Conservation (phyloP, 1,284 basidiomycete species). For the Porogramme epimiltina region DNA sequence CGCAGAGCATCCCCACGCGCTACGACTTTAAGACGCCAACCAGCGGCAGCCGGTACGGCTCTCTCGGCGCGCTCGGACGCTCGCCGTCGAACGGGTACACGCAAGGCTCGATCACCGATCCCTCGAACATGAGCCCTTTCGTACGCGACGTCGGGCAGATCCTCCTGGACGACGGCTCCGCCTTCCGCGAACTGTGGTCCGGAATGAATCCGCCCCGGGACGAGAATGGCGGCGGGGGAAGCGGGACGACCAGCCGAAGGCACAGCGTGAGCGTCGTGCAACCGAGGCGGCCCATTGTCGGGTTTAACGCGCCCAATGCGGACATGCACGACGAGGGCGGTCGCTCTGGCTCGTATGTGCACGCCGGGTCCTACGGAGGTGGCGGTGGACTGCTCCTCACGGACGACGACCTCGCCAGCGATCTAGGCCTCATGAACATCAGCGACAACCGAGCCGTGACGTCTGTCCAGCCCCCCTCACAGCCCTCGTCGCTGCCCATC, state of each 20-base stretch:
- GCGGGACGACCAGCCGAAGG: conserved; percentile 81
- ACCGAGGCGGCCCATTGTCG: conserved; percentile 65
- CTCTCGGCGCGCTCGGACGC: conserved; percentile 55
- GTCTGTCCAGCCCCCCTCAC: conserved; percentile 50
- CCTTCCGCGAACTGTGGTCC: conserved; percentile 70
- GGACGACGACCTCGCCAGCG: conserved; percentile 80
- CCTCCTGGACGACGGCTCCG: conserved; percentile 66
- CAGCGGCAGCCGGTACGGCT: conserved; percentile 63
- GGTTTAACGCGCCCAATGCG: conserved; percentile 62
- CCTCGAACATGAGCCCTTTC: conserved; percentile 81
- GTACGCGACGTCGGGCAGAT: conserved; percentile 78
- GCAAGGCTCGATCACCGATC: conserved; percentile 51
- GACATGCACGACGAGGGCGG: conserved; percentile 48
- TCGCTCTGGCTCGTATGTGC: conserved; percentile 31
- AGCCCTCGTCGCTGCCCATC: conserved; percentile 69
- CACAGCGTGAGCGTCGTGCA: conserved; percentile 88
- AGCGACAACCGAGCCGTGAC: conserved; percentile 46
- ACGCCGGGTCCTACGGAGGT: conserved; percentile 34
- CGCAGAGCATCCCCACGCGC: conserved; percentile 56
- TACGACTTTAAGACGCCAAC: conserved; percentile 63
- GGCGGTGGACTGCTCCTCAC: conserved; percentile 58
- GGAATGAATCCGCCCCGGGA: conserved; percentile 62
- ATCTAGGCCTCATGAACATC: conserved; percentile 67
- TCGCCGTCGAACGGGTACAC: conserved; percentile 58
- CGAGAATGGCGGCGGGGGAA: conserved; percentile 61